Percentiles rank a stretch among this genome's conserved stretches.
These are phyloP conservation scores for Pilaira anomala DNA, from an alignment of 192 early-diverging fungal genomes.

Conservation along the genomic window DNA sequence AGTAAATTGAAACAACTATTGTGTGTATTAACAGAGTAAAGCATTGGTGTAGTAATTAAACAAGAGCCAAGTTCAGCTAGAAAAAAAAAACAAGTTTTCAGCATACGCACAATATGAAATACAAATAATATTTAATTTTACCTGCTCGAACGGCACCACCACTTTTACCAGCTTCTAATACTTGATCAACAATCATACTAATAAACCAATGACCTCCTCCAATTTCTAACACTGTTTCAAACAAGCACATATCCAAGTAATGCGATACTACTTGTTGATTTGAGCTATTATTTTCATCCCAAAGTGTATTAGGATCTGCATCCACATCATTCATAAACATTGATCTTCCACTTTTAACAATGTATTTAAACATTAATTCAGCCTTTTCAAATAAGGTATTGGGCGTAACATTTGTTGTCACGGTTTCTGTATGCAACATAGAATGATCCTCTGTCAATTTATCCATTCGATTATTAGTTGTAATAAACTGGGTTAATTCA, in stretches of 20 bases:
- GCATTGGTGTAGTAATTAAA: slow-evolving; percentile 32
- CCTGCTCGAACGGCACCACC: slow-evolving; percentile 42
- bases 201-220: slow-evolving; percentile 36
- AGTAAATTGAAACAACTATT: slow-evolving; percentile 26
- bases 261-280: slow-evolving; percentile 26
- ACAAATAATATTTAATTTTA: slow-evolving; percentile 18
- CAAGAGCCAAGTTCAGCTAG: slow-evolving; percentile 39
- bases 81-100: neutral
- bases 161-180: slow-evolving; percentile 35
- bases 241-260: slow-evolving; percentile 38
- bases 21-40: slow-evolving; percentile 11
- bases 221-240: slow-evolving; percentile 33
- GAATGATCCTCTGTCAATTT: neutral
- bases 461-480: neutral
- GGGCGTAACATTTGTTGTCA: slow-evolving; percentile 12
- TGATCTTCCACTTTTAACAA: slow-evolving; percentile 37
- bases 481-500: neutral
- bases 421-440: slow-evolving; percentile 7
- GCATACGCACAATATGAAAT: neutral
- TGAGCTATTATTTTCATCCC: slow-evolving; percentile 6
- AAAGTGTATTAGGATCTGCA: slow-evolving; percentile 24
- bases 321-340: slow-evolving; percentile 41
- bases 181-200: slow-evolving; percentile 34
- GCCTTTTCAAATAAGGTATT: slow-evolving; percentile 28
- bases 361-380: slow-evolving; percentile 33